These are phyloP conservation scores for Magnolia changhungtana DNA, from an alignment of 164 flowering plant species.

Conservation along the genomic window DNA sequence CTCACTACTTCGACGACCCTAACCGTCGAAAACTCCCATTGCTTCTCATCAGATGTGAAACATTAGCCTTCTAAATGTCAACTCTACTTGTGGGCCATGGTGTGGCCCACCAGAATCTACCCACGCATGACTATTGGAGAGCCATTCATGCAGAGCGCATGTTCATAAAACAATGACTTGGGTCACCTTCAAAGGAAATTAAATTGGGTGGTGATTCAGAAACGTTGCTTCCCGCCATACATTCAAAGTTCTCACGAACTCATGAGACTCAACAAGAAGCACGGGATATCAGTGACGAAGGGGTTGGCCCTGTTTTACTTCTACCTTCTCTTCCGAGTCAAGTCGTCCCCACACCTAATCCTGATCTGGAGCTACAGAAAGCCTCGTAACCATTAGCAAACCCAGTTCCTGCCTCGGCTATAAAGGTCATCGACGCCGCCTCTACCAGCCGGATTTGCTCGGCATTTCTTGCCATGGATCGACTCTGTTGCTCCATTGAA, in stretches of 20 bases:
- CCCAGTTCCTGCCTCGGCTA: background rate
- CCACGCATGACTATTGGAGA: no score
- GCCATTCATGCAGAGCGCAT: no score
- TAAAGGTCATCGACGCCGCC: background rate
- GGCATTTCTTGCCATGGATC: slow-evolving; percentile 30
- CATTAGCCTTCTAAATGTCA: no score
- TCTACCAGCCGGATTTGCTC: background rate
- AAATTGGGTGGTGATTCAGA: background rate
- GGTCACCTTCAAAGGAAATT: no score
- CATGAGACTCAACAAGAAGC: slow-evolving; percentile 1
- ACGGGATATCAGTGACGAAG: slow-evolving; percentile 13
- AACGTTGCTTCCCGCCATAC: slow-evolving; percentile 1
- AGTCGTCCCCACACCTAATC: background rate
- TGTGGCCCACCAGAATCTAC: no score
- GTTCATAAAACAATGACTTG: no score
- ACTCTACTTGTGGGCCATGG: no score
- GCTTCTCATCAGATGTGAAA: no score
- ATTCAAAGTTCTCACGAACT: slow-evolving; percentile 1
- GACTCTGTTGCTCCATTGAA: slow-evolving; percentile 51
- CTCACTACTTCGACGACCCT: no score
- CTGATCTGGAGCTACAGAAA: background rate
- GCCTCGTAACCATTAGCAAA: background rate
- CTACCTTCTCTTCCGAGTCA: background rate
- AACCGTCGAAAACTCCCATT: no score
- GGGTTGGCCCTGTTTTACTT: background rate